Percentiles rank a stretch among this genome's conserved stretches.
phyloP scores from a whole-genome alignment of 2,329 filamentous ascomycete species.

The Coleophoma cylindrospora region DNA sequence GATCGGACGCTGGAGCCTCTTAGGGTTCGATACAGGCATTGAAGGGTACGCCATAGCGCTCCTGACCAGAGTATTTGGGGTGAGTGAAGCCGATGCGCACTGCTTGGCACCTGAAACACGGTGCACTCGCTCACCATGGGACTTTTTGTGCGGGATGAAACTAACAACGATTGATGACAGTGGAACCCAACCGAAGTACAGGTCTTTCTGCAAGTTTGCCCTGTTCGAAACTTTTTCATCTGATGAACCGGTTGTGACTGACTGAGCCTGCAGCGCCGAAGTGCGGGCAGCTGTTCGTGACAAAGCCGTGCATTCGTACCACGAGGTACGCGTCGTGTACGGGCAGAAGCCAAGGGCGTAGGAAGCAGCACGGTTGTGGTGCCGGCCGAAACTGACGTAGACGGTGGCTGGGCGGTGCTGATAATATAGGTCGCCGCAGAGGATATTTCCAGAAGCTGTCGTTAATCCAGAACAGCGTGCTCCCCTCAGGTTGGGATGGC shows the following conservation, averaged over 20 bases:
- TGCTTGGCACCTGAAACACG: not conserved
- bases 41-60: conserved; percentile 19
- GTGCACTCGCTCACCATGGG: not conserved
- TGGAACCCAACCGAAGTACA: conserved; percentile 17
- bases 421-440: too few species aligned
- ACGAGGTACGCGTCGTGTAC: conserved; percentile 15
- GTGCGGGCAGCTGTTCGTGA: conserved; percentile 11
- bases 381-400: too few species aligned
- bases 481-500: too few species aligned
- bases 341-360: conserved; percentile 10
- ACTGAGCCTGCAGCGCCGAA: conserved; percentile 10
- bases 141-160: conserved; percentile 1
- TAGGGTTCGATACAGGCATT: conserved; percentile 18
- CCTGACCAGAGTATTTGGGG: conserved; percentile 17
- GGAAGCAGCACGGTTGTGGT: too few species aligned
- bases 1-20: conserved; percentile 17
- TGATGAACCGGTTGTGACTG: conserved; percentile 3
- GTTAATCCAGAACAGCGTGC: too few species aligned
- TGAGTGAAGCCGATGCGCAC: conserved; percentile 10
- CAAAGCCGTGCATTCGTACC: conserved; percentile 14
- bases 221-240: not conserved
- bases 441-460: too few species aligned
- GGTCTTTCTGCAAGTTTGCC: conserved; percentile 15
- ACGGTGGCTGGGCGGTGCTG: too few species aligned
- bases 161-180: conserved; percentile 10